Evolutionary conservation across 2,329 filamentous ascomycete genomes (phyloP), one percentile per base, ranked within the genome.

Genomic region (Escovopsis sp.): DNA sequence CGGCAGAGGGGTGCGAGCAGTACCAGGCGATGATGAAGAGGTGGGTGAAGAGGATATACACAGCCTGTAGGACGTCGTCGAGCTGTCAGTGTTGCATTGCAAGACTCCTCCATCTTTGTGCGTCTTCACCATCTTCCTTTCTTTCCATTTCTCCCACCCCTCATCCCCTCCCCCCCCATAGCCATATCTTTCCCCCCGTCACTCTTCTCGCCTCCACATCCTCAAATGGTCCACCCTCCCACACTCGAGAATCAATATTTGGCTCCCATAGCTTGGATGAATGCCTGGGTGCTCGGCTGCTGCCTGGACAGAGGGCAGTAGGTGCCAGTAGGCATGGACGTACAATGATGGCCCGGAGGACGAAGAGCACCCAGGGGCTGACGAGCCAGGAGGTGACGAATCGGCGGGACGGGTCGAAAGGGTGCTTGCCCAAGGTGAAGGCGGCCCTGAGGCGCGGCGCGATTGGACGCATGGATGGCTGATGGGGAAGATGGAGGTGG

Each of bases 311-410:
- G 14, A 27, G 25, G 31, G n/a, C 8, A n/a, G n/a, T n/a, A n/a
- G n/a, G n/a, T n/a, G n/a, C n/a, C n/a, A n/a, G n/a, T n/a, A n/a
- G n/a, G n/a, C n/a, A n/a, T n/a, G n/a, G n/a, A 66, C 63, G 47
- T 55, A 70, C 63, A 49, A 76, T 63, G 28, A 63, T 39, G 33
- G 68, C 68, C 41, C 77, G 74, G 34, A 70, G 51, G 35, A 53
- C 57, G 44, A 73, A 76, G 33, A 88, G 65, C 2, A 67, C 47
- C 47, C 66, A 66, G 0, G 83, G 79, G 17, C 73, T 57, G n/a
- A 92, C 56, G 8, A 87, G 55, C 82, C 83, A 92, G 12, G 83
- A 92, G 13, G 83, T 90, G 54, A 76, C 72, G 58, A 81, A 86
- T 39, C 78, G 72, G 55, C 79, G 68, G 29, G 69, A 62, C 6